Base-by-base conservation (phyloP, 345 rosid species). In the Turnera subulata region DNA sequence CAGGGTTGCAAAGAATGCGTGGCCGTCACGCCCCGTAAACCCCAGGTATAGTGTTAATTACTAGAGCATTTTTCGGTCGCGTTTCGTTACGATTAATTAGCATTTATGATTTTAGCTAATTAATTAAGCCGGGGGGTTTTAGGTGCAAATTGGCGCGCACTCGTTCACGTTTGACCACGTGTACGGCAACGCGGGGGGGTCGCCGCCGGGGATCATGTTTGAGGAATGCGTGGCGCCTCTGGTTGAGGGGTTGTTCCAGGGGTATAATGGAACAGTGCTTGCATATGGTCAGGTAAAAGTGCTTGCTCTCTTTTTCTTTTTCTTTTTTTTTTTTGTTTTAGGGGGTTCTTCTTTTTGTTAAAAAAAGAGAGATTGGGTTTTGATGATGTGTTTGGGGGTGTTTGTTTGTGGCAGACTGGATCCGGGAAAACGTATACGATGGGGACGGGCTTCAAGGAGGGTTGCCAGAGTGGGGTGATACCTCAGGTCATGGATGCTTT, bases 111-210 rank as follows among this genome's bases (percentile, higher is more conserved):
- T 29, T 29, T 29, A 3, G 8, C 35, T 29, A 29, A 29, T 3
- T 29, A 8, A 8, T 29, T 29, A 29, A 3, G 35, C 35, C 35
- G 35, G 8, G 8, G 35, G 8, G n/a, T 4, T 42, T 10, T 15
- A 93, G 99, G 94, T 93, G 46, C 99, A 87, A 75, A 85, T 93
- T 45, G 96, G 99, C 53, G 55, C 86, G 29, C 94, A 89, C 77
- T 93, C 96, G n/a, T 93, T 93, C 73, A 93, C 94, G 0, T 93
- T 89, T 59, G 99, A 93, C 77, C 88, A 85, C 71, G 96, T 93
- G 46, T 93, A 89, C 70, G 99, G 99, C 50, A 85, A 84, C 78
- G 75, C 78, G 0, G 84, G 82, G 49, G 84, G 82, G 49, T 70
- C 97, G 63, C 84, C 91, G 0, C 70, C 97, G 58, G 64, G 80